A percentile compares a stretch with the other conserved stretches of the same genome.
These are phyloP conservation scores for Saccharum spontaneum DNA, from an alignment of 176 grass and related monocot genomes.

Conservation along the genomic window DNA sequence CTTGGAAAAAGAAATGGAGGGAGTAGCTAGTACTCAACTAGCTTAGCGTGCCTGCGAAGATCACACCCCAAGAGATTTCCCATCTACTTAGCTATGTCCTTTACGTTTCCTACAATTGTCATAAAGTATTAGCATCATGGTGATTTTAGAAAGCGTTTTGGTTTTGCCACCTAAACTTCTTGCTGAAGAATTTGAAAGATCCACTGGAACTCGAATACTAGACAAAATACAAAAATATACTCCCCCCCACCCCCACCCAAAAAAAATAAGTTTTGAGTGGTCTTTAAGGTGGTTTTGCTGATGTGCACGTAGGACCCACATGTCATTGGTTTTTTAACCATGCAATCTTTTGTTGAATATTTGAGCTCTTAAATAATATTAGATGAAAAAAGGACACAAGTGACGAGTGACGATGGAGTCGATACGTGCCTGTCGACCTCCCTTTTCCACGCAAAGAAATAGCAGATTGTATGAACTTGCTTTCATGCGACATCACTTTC, in stretches of 20 bases:
- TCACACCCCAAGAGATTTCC: conserved; percentile 1
- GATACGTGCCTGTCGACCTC: background rate
- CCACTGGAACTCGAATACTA: too few species aligned
- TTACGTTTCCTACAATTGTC: background rate
- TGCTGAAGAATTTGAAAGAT: background rate
- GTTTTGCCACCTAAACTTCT: background rate
- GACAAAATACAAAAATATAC: too few species aligned
- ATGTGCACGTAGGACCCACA: too few species aligned
- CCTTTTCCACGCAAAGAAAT: conserved; percentile 22
- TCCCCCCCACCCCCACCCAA: too few species aligned
- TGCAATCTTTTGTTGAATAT: too few species aligned
- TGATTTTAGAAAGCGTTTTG: background rate
- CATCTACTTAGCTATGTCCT: background rate
- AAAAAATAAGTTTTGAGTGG: too few species aligned
- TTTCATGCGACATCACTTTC: conserved; percentile 47
- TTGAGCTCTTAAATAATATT: too few species aligned
- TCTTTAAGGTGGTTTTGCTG: too few species aligned
- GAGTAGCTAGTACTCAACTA: background rate
- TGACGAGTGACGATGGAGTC: background rate
- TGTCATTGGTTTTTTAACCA: too few species aligned
- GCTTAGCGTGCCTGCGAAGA: background rate
- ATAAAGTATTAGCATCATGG: background rate
- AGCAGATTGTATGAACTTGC: background rate
- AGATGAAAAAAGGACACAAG: too few species aligned
- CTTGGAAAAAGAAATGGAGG: background rate